These are phyloP conservation scores for Fusarium mexicanum DNA, from an alignment of 2,329 filamentous ascomycete genomes.

Conservation along the genomic window DNA sequence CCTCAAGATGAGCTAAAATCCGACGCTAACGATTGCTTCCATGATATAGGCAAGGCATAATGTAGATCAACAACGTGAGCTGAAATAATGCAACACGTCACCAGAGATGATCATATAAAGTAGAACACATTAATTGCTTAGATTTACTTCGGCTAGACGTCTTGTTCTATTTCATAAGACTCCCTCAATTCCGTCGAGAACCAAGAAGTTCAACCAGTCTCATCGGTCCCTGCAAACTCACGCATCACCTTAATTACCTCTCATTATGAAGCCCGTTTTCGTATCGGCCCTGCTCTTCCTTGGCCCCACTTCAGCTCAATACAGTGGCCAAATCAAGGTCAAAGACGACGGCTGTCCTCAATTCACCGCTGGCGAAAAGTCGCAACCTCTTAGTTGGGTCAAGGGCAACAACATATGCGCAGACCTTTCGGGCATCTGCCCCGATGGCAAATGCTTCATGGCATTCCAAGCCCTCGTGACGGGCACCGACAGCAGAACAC, in stretches of 20 bases:
- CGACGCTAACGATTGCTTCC: not conserved
- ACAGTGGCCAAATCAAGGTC: constrained; percentile 5
- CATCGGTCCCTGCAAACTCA: rapidly evolving
- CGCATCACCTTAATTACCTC: rapidly evolving
- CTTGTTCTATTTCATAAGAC: rapidly evolving
- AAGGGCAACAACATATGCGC: constrained; percentile 3
- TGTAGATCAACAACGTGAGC: not conserved
- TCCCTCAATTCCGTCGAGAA: not conserved
- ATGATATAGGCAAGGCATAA: not conserved
- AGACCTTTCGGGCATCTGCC: constrained; percentile 5
- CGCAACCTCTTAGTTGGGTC: not conserved
- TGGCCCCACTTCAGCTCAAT: not conserved
- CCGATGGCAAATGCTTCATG: constrained; percentile 3
- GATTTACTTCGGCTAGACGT: no score
- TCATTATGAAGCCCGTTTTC: not conserved
- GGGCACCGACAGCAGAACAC: not conserved
- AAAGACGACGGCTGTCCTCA: constrained; percentile 1
- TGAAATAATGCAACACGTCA: no score
- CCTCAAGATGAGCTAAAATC: not conserved
- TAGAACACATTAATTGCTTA: rapidly evolving
- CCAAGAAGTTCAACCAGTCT: not conserved
- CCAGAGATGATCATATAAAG: not conserved
- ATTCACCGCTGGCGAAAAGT: not conserved
- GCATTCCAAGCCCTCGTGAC: not conserved
- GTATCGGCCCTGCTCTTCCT: not conserved